These are phyloP conservation scores for Brassica rapa DNA, from an alignment of 345 rosid genomes.

Conservation along the genomic window DNA sequence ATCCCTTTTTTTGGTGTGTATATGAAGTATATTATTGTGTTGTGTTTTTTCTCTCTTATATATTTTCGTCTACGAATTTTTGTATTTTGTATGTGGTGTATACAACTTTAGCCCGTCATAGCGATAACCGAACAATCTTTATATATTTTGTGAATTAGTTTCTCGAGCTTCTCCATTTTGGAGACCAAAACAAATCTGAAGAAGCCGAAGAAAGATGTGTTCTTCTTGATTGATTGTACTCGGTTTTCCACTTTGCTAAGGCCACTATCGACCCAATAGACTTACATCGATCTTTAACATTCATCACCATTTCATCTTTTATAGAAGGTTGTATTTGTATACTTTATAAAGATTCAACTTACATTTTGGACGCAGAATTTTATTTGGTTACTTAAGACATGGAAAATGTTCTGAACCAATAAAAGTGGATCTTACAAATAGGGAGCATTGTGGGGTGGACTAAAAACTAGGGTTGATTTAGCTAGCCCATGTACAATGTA, in stretches of 20 bases:
- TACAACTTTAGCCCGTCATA: not conserved
- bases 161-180: not conserved
- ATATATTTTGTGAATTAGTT: not conserved
- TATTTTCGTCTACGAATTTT: not conserved
- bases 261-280: not conserved
- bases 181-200: too few relatives aligned
- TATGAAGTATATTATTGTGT: not conserved
- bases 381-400: not conserved
- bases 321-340: not conserved
- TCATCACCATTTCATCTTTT: not conserved
- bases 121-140: too few relatives aligned
- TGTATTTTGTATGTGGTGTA: not conserved
- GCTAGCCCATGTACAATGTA: not conserved
- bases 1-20: not conserved
- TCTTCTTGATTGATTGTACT: too few relatives aligned
- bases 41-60: not conserved
- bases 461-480: not conserved
- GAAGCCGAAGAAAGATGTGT: too few relatives aligned
- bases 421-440: not conserved
- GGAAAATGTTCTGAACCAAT: not conserved
- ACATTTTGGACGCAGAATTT: not conserved
- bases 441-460: not conserved
- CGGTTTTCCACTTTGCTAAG: not conserved
- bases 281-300: not conserved
- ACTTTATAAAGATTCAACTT: not conserved